A percentile compares a stretch with the other conserved stretches of the same genome.
These are phyloP conservation scores for Batrachochytrium dendrobatidis DNA, from an alignment of 371 early-diverging fungal genomes.

Conservation along the genomic window DNA sequence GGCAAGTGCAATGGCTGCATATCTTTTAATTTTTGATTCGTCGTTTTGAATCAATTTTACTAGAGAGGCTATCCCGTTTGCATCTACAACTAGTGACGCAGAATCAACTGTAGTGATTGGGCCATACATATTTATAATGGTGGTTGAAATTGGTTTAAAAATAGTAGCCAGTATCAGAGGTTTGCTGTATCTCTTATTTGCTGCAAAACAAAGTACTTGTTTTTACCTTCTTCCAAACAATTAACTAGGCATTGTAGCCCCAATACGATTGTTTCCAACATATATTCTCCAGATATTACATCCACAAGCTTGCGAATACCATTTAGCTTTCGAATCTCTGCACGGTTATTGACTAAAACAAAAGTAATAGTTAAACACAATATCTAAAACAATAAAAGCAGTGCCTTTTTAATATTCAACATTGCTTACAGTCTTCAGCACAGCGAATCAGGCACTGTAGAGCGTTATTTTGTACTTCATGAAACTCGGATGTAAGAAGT, in stretches of 20 bases:
- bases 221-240: conserved; percentile 38
- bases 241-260: conserved; percentile 34
- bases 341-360: conserved; percentile 30
- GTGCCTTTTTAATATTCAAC: no score
- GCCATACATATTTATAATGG: background rate
- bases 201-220: conserved; percentile 4
- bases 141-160: no score
- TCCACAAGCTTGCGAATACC: conserved; percentile 38
- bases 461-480: conserved; percentile 44
- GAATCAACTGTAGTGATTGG: conserved; percentile 35
- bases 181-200: no score
- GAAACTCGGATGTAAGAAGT: conserved; percentile 38
- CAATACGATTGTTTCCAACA: conserved; percentile 33
- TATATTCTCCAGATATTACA: conserved; percentile 24
- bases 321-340: conserved; percentile 34
- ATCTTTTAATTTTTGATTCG: conserved; percentile 27
- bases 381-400: background rate
- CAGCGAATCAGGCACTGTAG: conserved; percentile 32
- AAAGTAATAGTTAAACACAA: background rate
- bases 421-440: conserved; percentile 43
- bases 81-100: conserved; percentile 21
- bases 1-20: conserved; percentile 25
- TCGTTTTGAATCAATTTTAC: conserved; percentile 26
- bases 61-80: conserved; percentile 25
- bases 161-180: no score